These are phyloP conservation scores for Xanthoceras sorbifolium DNA, from an alignment of 345 rosid genomes.

Conservation along the genomic window DNA sequence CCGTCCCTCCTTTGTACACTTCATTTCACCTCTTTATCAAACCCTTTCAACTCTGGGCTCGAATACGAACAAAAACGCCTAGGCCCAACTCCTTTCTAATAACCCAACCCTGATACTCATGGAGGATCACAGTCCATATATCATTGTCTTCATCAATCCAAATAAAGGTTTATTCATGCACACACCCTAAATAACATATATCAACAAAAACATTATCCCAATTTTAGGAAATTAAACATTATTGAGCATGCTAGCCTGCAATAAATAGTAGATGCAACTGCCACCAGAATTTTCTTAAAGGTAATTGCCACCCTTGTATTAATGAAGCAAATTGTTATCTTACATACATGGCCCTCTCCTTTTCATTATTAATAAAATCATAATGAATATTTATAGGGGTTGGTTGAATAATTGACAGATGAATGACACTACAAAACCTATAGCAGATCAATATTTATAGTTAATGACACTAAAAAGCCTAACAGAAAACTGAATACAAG, in stretches of 20 bases:
- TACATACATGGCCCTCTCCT: background rate
- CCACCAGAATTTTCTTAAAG: slow-evolving; percentile 1
- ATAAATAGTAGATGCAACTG: slow-evolving; percentile 11
- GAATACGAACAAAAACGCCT: too few relatives aligned
- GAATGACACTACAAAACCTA: background rate
- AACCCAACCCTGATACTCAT: too few relatives aligned
- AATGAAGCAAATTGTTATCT: background rate
- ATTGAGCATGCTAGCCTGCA: background rate
- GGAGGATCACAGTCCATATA: too few relatives aligned
- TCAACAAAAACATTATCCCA: too few relatives aligned
- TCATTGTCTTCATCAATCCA: too few relatives aligned
- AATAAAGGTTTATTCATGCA: too few relatives aligned
- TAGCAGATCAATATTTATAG: too few relatives aligned
- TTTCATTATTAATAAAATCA: slow-evolving; percentile 6
- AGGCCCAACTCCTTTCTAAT: too few relatives aligned
- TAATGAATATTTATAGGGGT: background rate
- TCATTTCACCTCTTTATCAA: background rate
- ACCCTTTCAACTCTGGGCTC: background rate
- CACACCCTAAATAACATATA: too few relatives aligned
- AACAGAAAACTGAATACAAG: too few relatives aligned
- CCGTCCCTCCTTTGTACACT: background rate
- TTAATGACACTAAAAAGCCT: too few relatives aligned
- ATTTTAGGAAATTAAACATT: background rate
- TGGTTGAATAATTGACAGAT: slow-evolving; percentile 14
- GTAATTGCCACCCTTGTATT: slow-evolving; percentile 2